These are phyloP conservation scores for Trichoderma semiorbis DNA, from an alignment of 2,329 filamentous ascomycete genomes.

Conservation along the genomic window DNA sequence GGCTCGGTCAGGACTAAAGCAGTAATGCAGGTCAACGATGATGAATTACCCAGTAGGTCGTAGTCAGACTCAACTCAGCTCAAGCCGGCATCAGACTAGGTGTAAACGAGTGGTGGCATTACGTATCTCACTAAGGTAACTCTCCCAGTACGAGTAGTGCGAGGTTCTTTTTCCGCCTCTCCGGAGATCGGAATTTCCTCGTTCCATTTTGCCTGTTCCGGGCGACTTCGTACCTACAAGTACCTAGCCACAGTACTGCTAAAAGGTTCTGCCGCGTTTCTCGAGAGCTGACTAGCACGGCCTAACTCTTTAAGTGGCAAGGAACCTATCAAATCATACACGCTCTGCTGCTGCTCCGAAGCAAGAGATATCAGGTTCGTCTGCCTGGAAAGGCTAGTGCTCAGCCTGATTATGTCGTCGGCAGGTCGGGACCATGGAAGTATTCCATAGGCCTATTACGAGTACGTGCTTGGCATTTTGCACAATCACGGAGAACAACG, in stretches of 20 bases:
- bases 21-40: constrained; percentile 12
- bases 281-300: neutral
- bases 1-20: constrained; percentile 3
- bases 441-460: neutral
- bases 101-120: neutral
- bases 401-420: neutral
- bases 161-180: neutral
- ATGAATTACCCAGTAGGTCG: constrained; percentile 2
- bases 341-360: neutral
- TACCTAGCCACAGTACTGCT: neutral
- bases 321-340: neutral
- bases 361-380: neutral
- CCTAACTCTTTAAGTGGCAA: neutral
- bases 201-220: neutral
- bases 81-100: neutral
- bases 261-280: neutral
- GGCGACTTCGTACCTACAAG: neutral
- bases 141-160: neutral
- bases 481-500: neutral
- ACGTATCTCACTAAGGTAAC: neutral
- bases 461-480: neutral
- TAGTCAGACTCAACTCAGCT: constrained; percentile 7
- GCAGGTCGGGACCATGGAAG: neutral
- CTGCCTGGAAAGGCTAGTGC: neutral
- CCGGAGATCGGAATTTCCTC: constrained; percentile 9